phyloP scores from a whole-genome alignment of 208 protist species.

The Entamoeba histolytica region DNA sequence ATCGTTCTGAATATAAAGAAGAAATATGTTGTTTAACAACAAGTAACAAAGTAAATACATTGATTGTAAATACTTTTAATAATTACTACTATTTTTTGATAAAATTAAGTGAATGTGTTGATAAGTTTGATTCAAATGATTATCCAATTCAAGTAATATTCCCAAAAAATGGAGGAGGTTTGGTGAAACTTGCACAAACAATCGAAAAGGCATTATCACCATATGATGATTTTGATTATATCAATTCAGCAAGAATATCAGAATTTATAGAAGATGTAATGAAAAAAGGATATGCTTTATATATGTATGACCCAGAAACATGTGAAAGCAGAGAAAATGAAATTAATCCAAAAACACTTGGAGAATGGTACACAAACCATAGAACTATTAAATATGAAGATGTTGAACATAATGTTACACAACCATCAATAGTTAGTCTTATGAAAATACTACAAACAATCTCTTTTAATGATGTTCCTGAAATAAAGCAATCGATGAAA shows the following conservation, averaged over 20 bases:
- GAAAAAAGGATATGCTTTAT: neutral
- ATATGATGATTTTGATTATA: neutral
- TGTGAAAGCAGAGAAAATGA: neutral
- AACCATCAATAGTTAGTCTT: neutral
- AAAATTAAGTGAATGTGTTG: neutral
- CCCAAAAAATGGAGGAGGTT: neutral
- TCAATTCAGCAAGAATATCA: neutral
- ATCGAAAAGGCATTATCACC: neutral
- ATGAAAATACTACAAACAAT: neutral
- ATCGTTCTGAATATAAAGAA: neutral
- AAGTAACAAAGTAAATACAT: neutral
- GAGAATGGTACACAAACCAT: neutral
- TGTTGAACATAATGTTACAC: neutral
- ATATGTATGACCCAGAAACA: neutral
- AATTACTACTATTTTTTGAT: neutral
- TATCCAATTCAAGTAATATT: neutral
- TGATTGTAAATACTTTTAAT: neutral
- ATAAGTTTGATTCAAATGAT: neutral
- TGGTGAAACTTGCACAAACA: accelerated
- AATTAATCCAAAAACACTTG: neutral
- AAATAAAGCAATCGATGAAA: neutral
- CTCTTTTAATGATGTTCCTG: neutral
- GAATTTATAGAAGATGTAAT: neutral
- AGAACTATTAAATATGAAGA: neutral
- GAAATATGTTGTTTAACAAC: neutral